These are phyloP conservation scores for Rhizoclosmatium sp. DNA, from an alignment of 192 early-diverging fungal species.

Conservation along the genomic window DNA sequence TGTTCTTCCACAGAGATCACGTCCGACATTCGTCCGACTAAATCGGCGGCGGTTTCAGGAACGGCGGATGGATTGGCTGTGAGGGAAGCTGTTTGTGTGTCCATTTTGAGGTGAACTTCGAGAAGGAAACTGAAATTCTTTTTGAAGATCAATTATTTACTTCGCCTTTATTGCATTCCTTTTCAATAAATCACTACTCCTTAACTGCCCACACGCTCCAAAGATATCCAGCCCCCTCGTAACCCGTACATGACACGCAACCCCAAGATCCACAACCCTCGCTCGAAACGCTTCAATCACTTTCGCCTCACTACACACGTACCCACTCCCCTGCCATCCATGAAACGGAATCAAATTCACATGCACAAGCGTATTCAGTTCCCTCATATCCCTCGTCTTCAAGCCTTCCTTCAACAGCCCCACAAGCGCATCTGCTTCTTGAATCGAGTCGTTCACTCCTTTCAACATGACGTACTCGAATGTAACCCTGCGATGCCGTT, in stretches of 20 bases:
- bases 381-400: constrained; percentile 11
- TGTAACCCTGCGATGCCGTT: constrained; percentile 75
- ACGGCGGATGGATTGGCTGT: background rate
- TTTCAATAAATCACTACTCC: constrained; percentile 35
- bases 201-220: constrained; percentile 42
- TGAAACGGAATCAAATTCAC: constrained; percentile 82
- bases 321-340: constrained; percentile 82
- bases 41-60: background rate
- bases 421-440: constrained; percentile 73
- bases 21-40: background rate
- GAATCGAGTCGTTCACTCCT: constrained; percentile 79
- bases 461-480: constrained; percentile 94
- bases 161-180: too few species aligned
- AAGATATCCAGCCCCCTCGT: constrained; percentile 34
- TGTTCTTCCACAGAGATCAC: background rate
- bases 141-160: too few species aligned
- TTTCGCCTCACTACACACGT: constrained; percentile 61
- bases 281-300: constrained; percentile 45
- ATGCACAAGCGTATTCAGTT: constrained; percentile 66
- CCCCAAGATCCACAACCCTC: constrained; percentile 20
- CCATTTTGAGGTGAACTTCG: background rate
- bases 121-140: background rate
- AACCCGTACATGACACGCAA: constrained; percentile 21
- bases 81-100: background rate
- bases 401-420: constrained; percentile 61